Evolutionary conservation across 2,329 filamentous ascomycete genomes (phyloP).

Genomic region (Scorias spongiosa): DNA sequence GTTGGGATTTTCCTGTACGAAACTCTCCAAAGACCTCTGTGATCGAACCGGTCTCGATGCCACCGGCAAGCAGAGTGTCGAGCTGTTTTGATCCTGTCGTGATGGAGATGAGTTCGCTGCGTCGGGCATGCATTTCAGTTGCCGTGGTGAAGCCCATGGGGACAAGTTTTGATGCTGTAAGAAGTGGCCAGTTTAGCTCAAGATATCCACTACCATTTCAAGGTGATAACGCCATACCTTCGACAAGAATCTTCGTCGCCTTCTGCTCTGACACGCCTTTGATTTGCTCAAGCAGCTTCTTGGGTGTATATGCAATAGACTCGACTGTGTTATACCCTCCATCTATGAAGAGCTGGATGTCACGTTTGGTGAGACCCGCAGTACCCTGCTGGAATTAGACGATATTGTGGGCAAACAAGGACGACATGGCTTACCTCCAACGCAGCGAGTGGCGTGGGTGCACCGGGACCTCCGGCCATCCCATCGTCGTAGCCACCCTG

Average conservation of each 20-base stretch:
- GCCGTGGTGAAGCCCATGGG: constrained; percentile 98
- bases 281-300: constrained; percentile 74
- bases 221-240: constrained; percentile 47
- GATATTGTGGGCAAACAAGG: too few relatives aligned
- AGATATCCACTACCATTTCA: neutral
- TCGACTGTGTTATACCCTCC: constrained; percentile 93
- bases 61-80: constrained; percentile 85
- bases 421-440: constrained; percentile 51
- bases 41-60: constrained; percentile 91
- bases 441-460: constrained; percentile 74
- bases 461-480: constrained; percentile 66
- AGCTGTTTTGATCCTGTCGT: constrained; percentile 96
- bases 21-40: constrained; percentile 98
- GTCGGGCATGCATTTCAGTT: constrained; percentile 94
- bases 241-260: constrained; percentile 74
- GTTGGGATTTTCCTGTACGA: constrained; percentile 93
- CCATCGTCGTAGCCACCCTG: constrained; percentile 64
- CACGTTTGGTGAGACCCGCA: constrained; percentile 78
- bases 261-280: constrained; percentile 98
- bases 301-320: constrained; percentile 79
- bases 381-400: constrained; percentile 47
- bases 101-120: constrained; percentile 94
- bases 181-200: constrained; percentile 1
- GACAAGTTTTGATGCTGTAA: constrained; percentile 87
- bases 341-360: constrained; percentile 84